Percentiles rank a stretch among this genome's conserved stretches.
Evolutionary conservation across 768 basidiomycete species (phyloP).

Genomic region (Amanita exitialis): DNA sequence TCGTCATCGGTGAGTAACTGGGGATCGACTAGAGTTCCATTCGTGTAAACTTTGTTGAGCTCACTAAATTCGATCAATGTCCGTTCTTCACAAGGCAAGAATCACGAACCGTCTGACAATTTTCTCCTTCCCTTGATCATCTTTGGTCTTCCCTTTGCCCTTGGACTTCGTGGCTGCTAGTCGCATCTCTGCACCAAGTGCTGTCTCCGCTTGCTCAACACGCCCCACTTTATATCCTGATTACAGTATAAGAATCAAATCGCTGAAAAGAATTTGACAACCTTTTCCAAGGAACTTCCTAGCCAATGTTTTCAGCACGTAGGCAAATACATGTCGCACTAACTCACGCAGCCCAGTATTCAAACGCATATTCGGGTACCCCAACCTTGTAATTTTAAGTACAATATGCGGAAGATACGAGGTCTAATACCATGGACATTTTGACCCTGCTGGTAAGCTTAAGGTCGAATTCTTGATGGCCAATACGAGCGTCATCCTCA

Average conservation of each 20-base stretch:
- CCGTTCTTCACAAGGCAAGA: not conserved
- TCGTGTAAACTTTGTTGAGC: conserved; percentile 92
- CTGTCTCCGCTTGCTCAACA: conserved; percentile 96
- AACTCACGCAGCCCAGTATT: conserved; percentile 83
- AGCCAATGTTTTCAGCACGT: not conserved
- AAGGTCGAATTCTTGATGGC: conserved; percentile 91
- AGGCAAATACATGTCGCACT: not conserved
- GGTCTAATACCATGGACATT: conserved; percentile 88
- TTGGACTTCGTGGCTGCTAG: conserved; percentile 59
- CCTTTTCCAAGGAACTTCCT: conserved; percentile 83
- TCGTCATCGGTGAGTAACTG: conserved; percentile 86
- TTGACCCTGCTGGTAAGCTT: conserved; percentile 90
- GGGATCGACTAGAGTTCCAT: conserved; percentile 90
- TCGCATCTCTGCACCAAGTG: conserved; percentile 95
- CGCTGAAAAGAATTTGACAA: conserved; percentile 11
- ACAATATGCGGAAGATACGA: not conserved
- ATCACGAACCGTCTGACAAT: conserved; percentile 68
- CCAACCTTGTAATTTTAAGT: conserved; percentile 52
- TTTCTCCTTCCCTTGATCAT: conserved; percentile 64
- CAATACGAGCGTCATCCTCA: conserved; percentile 89
- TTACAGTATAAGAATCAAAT: not conserved
- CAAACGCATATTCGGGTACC: conserved; percentile 90
- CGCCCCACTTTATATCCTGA: conserved; percentile 89
- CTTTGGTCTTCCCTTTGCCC: conserved; percentile 43
- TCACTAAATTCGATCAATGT: conserved; percentile 31